Conservation (phyloP, 225 moss, liverwort and hornwort genomes). For the Rhytidiadelphus loreus region DNA sequence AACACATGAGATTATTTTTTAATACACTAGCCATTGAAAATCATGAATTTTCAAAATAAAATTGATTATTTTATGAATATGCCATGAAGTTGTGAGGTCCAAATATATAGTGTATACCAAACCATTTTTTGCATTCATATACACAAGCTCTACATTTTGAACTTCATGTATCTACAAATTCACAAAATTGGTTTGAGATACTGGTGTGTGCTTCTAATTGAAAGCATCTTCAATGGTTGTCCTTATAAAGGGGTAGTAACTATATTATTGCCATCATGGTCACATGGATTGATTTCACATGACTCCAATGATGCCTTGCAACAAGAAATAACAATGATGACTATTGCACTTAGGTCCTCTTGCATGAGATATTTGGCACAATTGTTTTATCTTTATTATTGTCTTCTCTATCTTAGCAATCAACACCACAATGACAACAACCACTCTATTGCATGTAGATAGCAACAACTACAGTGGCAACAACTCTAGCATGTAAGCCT, state of each 20-base stretch:
- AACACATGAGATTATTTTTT: not conserved
- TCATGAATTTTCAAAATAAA: not conserved
- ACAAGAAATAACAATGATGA: accelerated
- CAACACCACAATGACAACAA: accelerated
- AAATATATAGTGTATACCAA: not conserved
- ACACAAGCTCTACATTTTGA: not conserved
- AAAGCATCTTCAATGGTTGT: not conserved
- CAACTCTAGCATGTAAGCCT: too few relatives aligned
- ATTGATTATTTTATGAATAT: not conserved
- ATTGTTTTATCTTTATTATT: not conserved
- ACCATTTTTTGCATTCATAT: not conserved
- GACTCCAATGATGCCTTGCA: not conserved
- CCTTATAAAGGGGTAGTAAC: accelerated
- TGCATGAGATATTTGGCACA: not conserved
- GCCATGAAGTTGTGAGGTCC: not conserved
- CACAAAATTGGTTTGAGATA: not conserved
- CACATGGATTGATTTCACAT: accelerated
- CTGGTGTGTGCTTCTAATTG: not conserved
- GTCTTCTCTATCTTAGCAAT: not conserved
- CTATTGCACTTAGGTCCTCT: accelerated
- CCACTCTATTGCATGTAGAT: not conserved
- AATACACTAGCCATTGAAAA: not conserved
- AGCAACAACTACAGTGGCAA: too few relatives aligned
- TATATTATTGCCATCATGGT: accelerated
- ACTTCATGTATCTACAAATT: not conserved